Percentiles rank a stretch among this genome's conserved stretches.
Conservation (phyloP, 2,329 filamentous ascomycete species). For the Achaetomium macrosporum region DNA sequence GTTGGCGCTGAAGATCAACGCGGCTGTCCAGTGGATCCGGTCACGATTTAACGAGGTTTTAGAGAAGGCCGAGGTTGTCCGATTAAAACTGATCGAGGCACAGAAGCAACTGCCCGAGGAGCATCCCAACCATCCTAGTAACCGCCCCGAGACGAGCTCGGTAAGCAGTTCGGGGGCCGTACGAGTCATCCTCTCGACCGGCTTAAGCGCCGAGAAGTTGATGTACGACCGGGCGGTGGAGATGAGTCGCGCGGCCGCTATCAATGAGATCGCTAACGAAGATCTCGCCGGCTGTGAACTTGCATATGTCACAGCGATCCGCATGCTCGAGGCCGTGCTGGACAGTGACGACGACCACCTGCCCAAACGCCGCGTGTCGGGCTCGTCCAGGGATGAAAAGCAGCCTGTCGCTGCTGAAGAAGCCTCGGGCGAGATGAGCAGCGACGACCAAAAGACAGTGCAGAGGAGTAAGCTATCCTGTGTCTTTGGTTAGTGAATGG, state of each 20-base stretch:
- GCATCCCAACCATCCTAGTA: slow-evolving; percentile 80
- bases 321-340: slow-evolving; percentile 90
- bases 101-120: slow-evolving; percentile 78
- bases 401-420: slow-evolving; percentile 36
- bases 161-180: slow-evolving; percentile 62
- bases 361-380: slow-evolving; percentile 33
- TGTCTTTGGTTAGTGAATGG: not conserved
- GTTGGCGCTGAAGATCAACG: slow-evolving; percentile 70
- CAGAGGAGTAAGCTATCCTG: slow-evolving; percentile 56
- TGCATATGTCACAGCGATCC: slow-evolving; percentile 86
- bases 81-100: slow-evolving; percentile 76
- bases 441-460: slow-evolving; percentile 67
- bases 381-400: slow-evolving; percentile 39
- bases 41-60: slow-evolving; percentile 93
- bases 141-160: slow-evolving; percentile 58
- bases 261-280: slow-evolving; percentile 90
- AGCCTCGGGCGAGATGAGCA: slow-evolving; percentile 47
- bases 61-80: slow-evolving; percentile 94
- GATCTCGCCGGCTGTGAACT: slow-evolving; percentile 84
- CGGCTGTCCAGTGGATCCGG: slow-evolving; percentile 92
- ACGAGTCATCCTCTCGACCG: slow-evolving; percentile 76
- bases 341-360: slow-evolving; percentile 67
- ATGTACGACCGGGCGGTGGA: slow-evolving; percentile 98
- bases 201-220: slow-evolving; percentile 88
- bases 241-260: slow-evolving; percentile 91